A percentile compares a stretch with the other conserved stretches of the same genome.
Evolutionary conservation across 805 yeast species (phyloP).

Genomic region (Metschnikowia cerradonensis): DNA sequence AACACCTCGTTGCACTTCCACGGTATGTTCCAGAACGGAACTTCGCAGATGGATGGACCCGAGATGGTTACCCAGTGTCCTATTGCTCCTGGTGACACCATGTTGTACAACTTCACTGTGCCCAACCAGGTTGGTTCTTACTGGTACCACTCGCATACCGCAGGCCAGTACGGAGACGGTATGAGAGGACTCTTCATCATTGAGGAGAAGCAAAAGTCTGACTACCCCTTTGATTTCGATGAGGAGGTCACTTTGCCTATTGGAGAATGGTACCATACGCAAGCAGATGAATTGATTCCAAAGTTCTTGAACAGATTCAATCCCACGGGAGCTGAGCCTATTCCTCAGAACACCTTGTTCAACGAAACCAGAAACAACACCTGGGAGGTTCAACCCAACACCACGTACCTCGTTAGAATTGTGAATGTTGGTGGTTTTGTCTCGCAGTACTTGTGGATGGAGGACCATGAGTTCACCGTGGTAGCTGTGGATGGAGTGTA

Average conservation of each 20-base stretch:
- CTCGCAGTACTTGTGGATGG: constrained; percentile 84
- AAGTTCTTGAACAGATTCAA: constrained; percentile 67
- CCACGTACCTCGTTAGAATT: constrained; percentile 76
- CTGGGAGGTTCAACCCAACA: constrained; percentile 79
- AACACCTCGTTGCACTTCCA: constrained; percentile 89
- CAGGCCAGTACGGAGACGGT: constrained; percentile 93
- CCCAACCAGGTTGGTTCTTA: constrained; percentile 80
- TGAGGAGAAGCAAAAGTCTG: constrained; percentile 46
- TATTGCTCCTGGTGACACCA: constrained; percentile 70
- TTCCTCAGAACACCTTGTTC: constrained; percentile 76
- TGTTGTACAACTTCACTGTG: constrained; percentile 85
- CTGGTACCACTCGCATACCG: constrained; percentile 97
- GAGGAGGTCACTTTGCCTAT: constrained; percentile 69
- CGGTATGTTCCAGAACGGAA: constrained; percentile 80
- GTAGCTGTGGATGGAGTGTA: constrained; percentile 91
- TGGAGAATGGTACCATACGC: constrained; percentile 85
- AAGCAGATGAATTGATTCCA: constrained; percentile 46
- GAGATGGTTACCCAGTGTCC: constrained; percentile 88
- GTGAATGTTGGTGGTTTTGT: constrained; percentile 88
- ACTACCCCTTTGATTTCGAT: constrained; percentile 70
- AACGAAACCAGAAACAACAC: constrained; percentile 77
- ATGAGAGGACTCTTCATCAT: constrained; percentile 77
- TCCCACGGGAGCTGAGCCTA: constrained; percentile 98
- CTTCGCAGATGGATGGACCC: constrained; percentile 87
- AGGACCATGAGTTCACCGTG: constrained; percentile 80